Base-by-base conservation (phyloP, 2,329 filamentous ascomycete species). In the Cladophialophora chaetospira region DNA sequence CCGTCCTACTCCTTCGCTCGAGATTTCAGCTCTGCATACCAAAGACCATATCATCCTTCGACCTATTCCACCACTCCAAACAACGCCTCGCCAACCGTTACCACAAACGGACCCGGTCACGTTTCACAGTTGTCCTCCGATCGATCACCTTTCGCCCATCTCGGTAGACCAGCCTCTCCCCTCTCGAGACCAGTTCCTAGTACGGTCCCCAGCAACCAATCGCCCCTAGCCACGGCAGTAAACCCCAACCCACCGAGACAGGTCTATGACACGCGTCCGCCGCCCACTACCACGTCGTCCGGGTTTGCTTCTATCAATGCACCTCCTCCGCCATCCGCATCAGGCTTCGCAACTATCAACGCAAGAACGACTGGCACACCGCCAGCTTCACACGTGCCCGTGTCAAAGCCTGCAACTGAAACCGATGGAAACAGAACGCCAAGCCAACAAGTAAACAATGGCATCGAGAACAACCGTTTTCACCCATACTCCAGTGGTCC, bases 231-330 rank as follows among this genome's bases (percentile, higher is more conserved):
- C 3, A 45, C 47, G 17, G 48, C 33, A 5, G 29, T 61, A 25
- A 36, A 44, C 31, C 13, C 55, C 9, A 53, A 55, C 46, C 45
- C 58, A 26, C 55, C 63, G 15, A 48, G 64, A 26, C 63, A 62
- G 23, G 49, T 50, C 25, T 66, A 66, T 31, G 64, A 66, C 40
- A 65, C 63, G 2, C 56, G 64, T 9, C 65, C 65, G 31, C 65
- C 63, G 6, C 63, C 63, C 5, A 36, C 61, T 2, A 53, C 60
- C 9, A 44, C 50, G 5, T 45, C 58, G 26, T 62, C 63, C n/a
- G 60, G 58, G 23, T 66, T 66, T 57, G 59, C 63, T 26, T 52
- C 63, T n/a, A 48, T 66, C 36, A 66, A 66, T 51, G 46, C 62
- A 2, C 64, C 61, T 6, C 36, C 60, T 4, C 63, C 60, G 15